A percentile compares a stretch with the other conserved stretches of the same genome.
These are phyloP conservation scores for Aethionema arabicum DNA, from an alignment of 345 rosid genomes.

Conservation along the genomic window DNA sequence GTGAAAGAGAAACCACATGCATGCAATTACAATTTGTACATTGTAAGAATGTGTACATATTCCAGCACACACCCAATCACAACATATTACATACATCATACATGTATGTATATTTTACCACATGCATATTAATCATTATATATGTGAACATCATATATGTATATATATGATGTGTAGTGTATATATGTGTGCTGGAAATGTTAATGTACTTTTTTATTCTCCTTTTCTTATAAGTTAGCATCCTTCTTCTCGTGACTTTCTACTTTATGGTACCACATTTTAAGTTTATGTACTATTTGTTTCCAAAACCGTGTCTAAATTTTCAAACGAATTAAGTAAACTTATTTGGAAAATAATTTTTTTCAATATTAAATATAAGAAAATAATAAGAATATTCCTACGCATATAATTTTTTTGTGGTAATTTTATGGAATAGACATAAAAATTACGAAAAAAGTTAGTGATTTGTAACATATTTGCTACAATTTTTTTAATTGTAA, in stretches of 20 bases:
- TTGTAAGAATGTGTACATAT: conserved; percentile 33
- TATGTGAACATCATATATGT: too few relatives aligned
- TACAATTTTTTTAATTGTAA: too few relatives aligned
- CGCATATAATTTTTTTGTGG: too few relatives aligned
- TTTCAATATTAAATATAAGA: too few relatives aligned
- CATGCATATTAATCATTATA: not conserved
- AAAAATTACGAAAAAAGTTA: too few relatives aligned
- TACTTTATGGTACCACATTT: conserved; percentile 14
- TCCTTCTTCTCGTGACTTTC: conserved; percentile 34
- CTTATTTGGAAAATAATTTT: too few relatives aligned
- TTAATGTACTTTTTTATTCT: not conserved
- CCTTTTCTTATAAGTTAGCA: conserved; percentile 13
- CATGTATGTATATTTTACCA: not conserved
- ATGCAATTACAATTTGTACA: conserved; percentile 29
- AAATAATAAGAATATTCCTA: too few relatives aligned
- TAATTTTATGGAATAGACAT: too few relatives aligned
- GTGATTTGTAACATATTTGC: too few relatives aligned
- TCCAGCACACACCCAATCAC: conserved; percentile 31
- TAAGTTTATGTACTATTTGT: conserved; percentile 16
- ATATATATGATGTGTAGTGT: not conserved
- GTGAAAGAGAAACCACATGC: conserved; percentile 39
- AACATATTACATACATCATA: conserved; percentile 1
- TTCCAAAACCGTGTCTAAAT: conserved; percentile 12
- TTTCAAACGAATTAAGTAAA: not conserved
- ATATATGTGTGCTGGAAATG: not conserved